A percentile compares a stretch with the other conserved stretches of the same genome.
Evolutionary conservation across 345 rosid species (phyloP).

Genomic region (Raphanus sativus): DNA sequence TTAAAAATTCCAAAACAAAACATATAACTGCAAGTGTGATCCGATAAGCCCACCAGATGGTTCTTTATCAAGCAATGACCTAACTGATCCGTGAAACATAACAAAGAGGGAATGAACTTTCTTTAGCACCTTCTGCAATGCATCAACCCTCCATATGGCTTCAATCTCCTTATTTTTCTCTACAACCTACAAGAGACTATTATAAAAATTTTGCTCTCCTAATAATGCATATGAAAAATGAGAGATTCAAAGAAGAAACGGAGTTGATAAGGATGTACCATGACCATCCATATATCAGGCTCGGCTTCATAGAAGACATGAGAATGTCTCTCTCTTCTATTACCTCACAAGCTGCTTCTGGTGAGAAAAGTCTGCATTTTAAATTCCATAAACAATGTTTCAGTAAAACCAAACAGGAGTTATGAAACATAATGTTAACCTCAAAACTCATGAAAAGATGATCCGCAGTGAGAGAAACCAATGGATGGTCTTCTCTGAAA

Average conservation of each 20-base stretch:
- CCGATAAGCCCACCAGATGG: no score
- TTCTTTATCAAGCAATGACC: no score
- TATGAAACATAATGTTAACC: not conserved
- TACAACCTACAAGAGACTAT: no score
- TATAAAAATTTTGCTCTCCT: no score
- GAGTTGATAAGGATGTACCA: conserved; percentile 52
- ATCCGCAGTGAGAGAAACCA: not conserved
- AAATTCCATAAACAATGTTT: conserved; percentile 3
- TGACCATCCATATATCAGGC: conserved; percentile 95
- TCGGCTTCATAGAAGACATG: conserved; percentile 94
- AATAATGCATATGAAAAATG: not conserved
- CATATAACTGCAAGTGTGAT: no score
- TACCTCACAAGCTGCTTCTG: conserved; percentile 90
- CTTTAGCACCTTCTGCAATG: no score
- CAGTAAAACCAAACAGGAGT: not conserved
- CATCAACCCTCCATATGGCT: no score
- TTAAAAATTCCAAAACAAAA: no score
- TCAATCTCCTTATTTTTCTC: no score
- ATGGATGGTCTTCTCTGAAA: not conserved
- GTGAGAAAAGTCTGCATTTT: conserved; percentile 81
- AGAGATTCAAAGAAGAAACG: not conserved
- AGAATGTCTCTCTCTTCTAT: conserved; percentile 93
- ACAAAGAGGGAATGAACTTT: no score
- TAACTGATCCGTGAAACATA: no score
- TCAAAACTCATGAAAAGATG: not conserved